Conservation (phyloP, 306 rosid genomes). For the Senna tora region DNA sequence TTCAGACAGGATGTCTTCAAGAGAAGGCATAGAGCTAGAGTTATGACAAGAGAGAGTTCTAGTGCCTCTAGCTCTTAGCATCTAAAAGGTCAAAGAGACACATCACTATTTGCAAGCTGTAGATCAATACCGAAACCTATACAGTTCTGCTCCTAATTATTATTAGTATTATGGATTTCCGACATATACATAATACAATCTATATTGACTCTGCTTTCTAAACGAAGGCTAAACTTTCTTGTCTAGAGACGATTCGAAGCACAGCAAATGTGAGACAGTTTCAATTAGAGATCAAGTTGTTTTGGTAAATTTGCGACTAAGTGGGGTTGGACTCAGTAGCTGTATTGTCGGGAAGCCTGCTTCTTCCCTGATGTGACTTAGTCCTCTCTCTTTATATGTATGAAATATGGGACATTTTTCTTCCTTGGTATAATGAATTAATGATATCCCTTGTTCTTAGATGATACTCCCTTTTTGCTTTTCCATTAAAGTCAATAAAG, state of each 20-base stretch:
- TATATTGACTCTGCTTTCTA: constrained; percentile 11
- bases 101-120: constrained; percentile 24
- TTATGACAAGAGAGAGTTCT: constrained; percentile 45
- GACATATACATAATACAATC: constrained; percentile 26
- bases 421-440: constrained; percentile 7
- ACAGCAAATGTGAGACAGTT: constrained; percentile 17
- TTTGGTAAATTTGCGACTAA: constrained; percentile 21
- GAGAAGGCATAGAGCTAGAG: constrained; percentile 86
- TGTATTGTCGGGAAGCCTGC: background rate
- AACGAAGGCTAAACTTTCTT: background rate
- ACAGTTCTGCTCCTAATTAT: constrained; percentile 32
- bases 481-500: constrained; percentile 2
- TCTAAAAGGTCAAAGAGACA: constrained; percentile 8
- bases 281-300: constrained; percentile 11
- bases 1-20: constrained; percentile 92
- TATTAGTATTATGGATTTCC: constrained; percentile 8
- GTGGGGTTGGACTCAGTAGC: background rate
- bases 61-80: constrained; percentile 34
- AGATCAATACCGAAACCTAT: constrained; percentile 21
- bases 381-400: background rate
- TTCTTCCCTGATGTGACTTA: constrained; percentile 13
- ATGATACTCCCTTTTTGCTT: background rate
- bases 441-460: background rate
- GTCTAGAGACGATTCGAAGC: background rate
- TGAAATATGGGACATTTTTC: background rate